A percentile compares a stretch with the other conserved stretches of the same genome.
These are phyloP conservation scores for Puccinia horiana DNA, from an alignment of 1,284 basidiomycete genomes.

Conservation along the genomic window DNA sequence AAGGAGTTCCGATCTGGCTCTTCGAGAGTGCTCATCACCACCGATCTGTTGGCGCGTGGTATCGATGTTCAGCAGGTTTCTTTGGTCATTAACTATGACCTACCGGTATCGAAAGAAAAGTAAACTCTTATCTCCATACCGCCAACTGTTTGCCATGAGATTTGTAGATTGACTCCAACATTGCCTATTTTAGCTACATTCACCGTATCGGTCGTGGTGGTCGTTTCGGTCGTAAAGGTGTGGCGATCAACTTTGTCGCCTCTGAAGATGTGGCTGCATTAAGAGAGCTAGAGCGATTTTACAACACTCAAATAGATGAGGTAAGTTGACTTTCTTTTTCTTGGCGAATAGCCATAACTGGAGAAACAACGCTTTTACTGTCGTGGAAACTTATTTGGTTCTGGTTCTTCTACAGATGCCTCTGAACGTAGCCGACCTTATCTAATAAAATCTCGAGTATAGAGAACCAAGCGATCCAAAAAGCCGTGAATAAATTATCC, in stretches of 20 bases:
- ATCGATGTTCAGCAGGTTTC: slow-evolving; percentile 99
- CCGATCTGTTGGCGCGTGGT: slow-evolving; percentile 97
- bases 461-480: not conserved
- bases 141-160: slow-evolving; percentile 51
- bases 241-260: slow-evolving; percentile 52
- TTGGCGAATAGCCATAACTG: slow-evolving; percentile 45
- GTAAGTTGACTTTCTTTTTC: slow-evolving; percentile 1
- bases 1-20: slow-evolving; percentile 93
- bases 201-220: slow-evolving; percentile 95
- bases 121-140: slow-evolving; percentile 16
- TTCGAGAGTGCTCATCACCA: slow-evolving; percentile 93
- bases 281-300: slow-evolving; percentile 44
- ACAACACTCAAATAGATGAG: slow-evolving; percentile 49
- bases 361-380: too few relatives aligned
- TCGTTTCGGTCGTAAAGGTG: slow-evolving; percentile 91
- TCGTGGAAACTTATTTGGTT: slow-evolving; percentile 55
- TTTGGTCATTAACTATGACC: slow-evolving; percentile 95
- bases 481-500: slow-evolving; percentile 21
- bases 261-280: slow-evolving; percentile 35
- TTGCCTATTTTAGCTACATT: slow-evolving; percentile 88
- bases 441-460: slow-evolving; percentile 51
- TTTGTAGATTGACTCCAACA: slow-evolving; percentile 65
- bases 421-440: slow-evolving; percentile 57
- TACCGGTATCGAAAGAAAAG: slow-evolving; percentile 63
- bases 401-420: slow-evolving; percentile 58